phyloP scores from a whole-genome alignment of 495 filamentous ascomycete genomes.

The Lasiosphaeria hispida region DNA sequence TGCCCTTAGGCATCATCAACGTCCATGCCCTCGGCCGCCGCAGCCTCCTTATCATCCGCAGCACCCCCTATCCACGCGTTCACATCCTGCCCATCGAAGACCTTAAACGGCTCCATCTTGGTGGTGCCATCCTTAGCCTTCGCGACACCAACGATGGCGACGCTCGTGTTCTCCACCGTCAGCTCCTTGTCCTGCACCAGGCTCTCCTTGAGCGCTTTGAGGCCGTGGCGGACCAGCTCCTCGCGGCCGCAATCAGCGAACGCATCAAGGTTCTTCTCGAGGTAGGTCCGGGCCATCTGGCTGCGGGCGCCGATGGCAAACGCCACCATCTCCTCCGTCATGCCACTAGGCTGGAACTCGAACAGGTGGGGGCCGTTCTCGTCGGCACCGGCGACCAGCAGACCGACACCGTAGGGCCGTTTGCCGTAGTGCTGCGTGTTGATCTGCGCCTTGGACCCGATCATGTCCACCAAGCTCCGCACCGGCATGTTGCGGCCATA shows the following conservation, averaged over 20 bases:
- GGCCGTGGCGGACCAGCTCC: constrained; percentile 84
- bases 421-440: constrained; percentile 98
- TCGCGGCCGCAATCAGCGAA: constrained; percentile 72
- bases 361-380: constrained; percentile 91
- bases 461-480: constrained; percentile 80
- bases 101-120: constrained; percentile 77
- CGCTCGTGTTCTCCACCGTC: constrained; percentile 91
- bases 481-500: constrained; percentile 91
- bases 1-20: constrained; percentile 55
- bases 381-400: constrained; percentile 92
- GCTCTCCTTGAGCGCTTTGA: constrained; percentile 91
- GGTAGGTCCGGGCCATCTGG: constrained; percentile 95
- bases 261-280: constrained; percentile 84
- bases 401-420: constrained; percentile 92
- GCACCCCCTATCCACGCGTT: constrained; percentile 71
- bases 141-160: constrained; percentile 72
- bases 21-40: constrained; percentile 64
- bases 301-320: constrained; percentile 93
- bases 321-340: constrained; percentile 95
- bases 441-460: constrained; percentile 92
- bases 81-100: constrained; percentile 87
- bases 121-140: constrained; percentile 44
- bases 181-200: constrained; percentile 95
- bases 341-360: constrained; percentile 94
- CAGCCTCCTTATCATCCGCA: constrained; percentile 58